phyloP scores from a whole-genome alignment of 2,329 filamentous ascomycete genomes.

The Epichloe uncinata region DNA sequence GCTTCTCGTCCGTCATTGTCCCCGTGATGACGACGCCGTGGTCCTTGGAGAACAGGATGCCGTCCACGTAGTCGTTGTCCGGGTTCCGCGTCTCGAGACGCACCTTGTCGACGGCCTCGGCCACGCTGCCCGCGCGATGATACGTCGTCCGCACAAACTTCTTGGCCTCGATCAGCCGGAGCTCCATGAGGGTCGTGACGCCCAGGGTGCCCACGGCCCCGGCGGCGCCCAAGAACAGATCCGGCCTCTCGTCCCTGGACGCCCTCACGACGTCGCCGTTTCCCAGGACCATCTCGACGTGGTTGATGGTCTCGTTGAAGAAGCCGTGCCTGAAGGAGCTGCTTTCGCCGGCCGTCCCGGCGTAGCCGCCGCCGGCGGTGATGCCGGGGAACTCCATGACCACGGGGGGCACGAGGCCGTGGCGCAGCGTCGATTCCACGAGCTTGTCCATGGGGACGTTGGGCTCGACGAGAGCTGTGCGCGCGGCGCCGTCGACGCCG shows the following conservation, averaged over 20 bases:
- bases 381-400: constrained; percentile 67
- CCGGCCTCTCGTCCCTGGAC: constrained; percentile 26
- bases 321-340: constrained; percentile 57
- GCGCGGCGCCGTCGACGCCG: constrained; percentile 38
- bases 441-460: constrained; percentile 65
- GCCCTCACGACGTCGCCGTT: constrained; percentile 49
- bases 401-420: constrained; percentile 57
- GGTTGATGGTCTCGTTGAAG: constrained; percentile 51
- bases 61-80: constrained; percentile 57
- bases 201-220: constrained; percentile 57
- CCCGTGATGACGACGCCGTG: constrained; percentile 57
- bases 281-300: constrained; percentile 56
- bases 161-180: constrained; percentile 47
- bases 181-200: constrained; percentile 52
- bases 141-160: constrained; percentile 51
- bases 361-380: constrained; percentile 58
- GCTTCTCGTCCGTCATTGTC: constrained; percentile 40
- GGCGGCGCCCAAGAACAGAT: constrained; percentile 53
- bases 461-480: constrained; percentile 56
- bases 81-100: constrained; percentile 29
- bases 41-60: constrained; percentile 49
- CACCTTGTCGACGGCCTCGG: constrained; percentile 35
- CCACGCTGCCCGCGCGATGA: constrained; percentile 34
- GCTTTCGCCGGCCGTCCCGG: constrained; percentile 59
- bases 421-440: constrained; percentile 49